Percentiles rank a stretch among this genome's conserved stretches.
Evolutionary conservation across 257 asterid genomes (phyloP).

Genomic region (Lycium barbarum): DNA sequence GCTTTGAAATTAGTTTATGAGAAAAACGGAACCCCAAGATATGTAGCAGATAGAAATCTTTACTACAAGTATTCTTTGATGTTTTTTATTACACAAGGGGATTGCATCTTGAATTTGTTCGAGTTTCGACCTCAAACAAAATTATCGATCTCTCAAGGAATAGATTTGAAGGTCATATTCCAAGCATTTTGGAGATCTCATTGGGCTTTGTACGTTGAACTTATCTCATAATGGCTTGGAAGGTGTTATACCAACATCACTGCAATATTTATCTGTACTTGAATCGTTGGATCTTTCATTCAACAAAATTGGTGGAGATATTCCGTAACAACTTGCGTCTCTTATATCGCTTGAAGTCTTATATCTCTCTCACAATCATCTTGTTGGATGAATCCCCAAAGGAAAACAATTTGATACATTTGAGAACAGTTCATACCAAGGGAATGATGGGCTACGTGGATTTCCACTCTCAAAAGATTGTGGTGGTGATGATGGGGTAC

Average conservation of each 20-base stretch:
- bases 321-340: background rate
- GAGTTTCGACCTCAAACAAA: background rate
- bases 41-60: too few relatives aligned
- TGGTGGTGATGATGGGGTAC: background rate
- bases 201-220: background rate
- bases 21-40: too few relatives aligned
- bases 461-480: background rate
- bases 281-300: slow-evolving; percentile 27
- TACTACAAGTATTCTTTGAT: background rate
- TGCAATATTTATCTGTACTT: background rate
- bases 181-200: background rate
- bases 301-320: background rate
- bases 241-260: background rate
- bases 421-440: slow-evolving; percentile 17
- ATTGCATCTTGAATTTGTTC: background rate
- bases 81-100: too few relatives aligned
- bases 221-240: background rate
- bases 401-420: slow-evolving; percentile 23
- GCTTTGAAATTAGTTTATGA: background rate
- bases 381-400: slow-evolving; percentile 15
- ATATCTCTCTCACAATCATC: slow-evolving; percentile 29
- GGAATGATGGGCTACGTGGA: slow-evolving; percentile 28
- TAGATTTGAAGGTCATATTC: slow-evolving; percentile 18
- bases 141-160: slow-evolving; percentile 24
- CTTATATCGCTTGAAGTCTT: background rate